phyloP scores from a whole-genome alignment of 1,284 basidiomycete genomes.

The Sporisorium sorghi region DNA sequence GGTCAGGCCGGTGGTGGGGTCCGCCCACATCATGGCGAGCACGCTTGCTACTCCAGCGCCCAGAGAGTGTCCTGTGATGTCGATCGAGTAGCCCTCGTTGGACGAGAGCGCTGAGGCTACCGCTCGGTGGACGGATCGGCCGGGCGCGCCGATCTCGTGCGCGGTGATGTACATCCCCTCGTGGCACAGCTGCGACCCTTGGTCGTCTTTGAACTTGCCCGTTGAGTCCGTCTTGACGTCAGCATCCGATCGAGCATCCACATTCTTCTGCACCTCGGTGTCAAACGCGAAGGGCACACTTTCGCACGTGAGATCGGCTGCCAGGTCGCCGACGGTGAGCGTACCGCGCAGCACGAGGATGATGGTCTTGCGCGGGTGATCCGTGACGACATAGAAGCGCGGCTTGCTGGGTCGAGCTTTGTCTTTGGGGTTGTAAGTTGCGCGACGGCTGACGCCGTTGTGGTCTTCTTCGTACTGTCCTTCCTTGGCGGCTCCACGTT shows the following conservation, averaged over 20 bases:
- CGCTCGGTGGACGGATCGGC: constrained; percentile 81
- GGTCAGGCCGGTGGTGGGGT: constrained; percentile 68
- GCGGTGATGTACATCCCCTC: constrained; percentile 84
- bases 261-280: constrained; percentile 21
- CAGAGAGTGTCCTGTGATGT: constrained; percentile 80
- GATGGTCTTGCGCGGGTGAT: constrained; percentile 57
- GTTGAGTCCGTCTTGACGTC: not conserved
- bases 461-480: constrained; percentile 51
- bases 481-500: constrained; percentile 37
- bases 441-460: not conserved
- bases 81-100: constrained; percentile 77
- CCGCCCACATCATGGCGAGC: constrained; percentile 85
- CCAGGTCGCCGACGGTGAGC: constrained; percentile 63
- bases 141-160: constrained; percentile 79
- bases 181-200: constrained; percentile 40
- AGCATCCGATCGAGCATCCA: constrained; percentile 7
- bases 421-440: constrained; percentile 15
- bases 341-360: constrained; percentile 64
- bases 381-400: constrained; percentile 63
- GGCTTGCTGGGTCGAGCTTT: constrained; percentile 49
- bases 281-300: constrained; percentile 41
- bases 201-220: not conserved
- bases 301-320: constrained; percentile 68
- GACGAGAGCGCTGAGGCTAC: constrained; percentile 77
- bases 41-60: constrained; percentile 85